Evolutionary conservation across 345 rosid genomes (phyloP).

Genomic region (Durio zibethinus): DNA sequence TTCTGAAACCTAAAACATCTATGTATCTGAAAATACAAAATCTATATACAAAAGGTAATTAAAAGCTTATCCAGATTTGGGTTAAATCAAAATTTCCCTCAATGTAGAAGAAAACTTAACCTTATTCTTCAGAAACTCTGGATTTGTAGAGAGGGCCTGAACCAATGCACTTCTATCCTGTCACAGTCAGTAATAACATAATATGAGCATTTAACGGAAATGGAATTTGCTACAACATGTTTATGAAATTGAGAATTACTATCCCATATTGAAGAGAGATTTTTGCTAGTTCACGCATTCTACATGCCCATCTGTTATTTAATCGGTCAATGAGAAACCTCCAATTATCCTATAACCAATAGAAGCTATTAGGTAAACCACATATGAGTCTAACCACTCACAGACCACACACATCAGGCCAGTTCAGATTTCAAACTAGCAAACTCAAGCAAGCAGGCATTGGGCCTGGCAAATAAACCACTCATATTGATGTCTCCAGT

Average conservation of each 20-base stretch:
- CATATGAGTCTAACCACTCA: background rate
- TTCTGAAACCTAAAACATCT: background rate
- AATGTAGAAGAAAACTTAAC: constrained; percentile 30
- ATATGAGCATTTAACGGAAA: background rate
- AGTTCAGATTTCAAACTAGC: background rate
- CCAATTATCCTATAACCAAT: background rate
- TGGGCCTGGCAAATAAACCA: background rate
- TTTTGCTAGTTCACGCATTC: background rate
- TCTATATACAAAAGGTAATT: background rate
- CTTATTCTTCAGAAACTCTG: constrained; percentile 82
- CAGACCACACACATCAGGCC: background rate
- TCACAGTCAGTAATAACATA: constrained; percentile 16
- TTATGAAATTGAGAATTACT: background rate
- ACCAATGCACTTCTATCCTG: constrained; percentile 75
- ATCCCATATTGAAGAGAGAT: background rate
- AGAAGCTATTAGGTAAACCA: background rate
- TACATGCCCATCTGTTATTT: background rate
- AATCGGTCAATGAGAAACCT: background rate
- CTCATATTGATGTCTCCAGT: background rate
- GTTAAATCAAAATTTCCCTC: background rate
- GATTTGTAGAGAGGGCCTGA: constrained; percentile 87
- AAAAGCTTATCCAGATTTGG: background rate
- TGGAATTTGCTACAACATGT: background rate
- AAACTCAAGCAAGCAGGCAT: background rate
- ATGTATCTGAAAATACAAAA: background rate